Evolutionary conservation across 2,329 filamentous ascomycete species (phyloP).

Genomic region (Colletotrichum magnum): DNA sequence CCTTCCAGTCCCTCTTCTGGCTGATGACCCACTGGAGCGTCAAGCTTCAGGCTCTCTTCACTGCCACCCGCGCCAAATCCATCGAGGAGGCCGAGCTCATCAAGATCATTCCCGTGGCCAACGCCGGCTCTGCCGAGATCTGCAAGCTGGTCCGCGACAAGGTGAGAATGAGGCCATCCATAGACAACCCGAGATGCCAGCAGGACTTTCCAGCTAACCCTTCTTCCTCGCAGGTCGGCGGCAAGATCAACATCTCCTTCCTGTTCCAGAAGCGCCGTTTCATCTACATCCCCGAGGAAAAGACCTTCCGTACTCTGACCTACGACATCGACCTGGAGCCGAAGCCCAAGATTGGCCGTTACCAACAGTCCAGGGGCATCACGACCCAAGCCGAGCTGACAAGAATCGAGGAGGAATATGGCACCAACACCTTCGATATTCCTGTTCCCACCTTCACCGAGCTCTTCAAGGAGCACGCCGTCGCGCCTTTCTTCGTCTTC

Average conservation of each 20-base stretch:
- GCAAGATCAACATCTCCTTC: constrained; percentile 86
- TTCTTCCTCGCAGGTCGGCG: constrained; percentile 68
- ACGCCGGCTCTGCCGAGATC: constrained; percentile 91
- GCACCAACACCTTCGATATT: constrained; percentile 96
- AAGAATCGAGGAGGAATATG: constrained; percentile 91
- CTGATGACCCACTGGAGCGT: constrained; percentile 98
- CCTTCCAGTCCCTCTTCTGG: constrained; percentile 90
- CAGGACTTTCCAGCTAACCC: background rate
- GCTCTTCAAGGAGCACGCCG: constrained; percentile 97
- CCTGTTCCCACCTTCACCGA: constrained; percentile 96
- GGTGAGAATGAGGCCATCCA: constrained; percentile 26
- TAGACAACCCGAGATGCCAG: too few relatives aligned
- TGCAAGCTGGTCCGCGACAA: constrained; percentile 84
- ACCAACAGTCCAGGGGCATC: constrained; percentile 86
- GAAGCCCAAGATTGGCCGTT: constrained; percentile 82
- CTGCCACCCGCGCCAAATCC: constrained; percentile 77
- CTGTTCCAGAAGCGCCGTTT: constrained; percentile 99
- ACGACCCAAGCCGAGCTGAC: constrained; percentile 81
- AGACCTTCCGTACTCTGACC: constrained; percentile 84
- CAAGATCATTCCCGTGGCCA: constrained; percentile 91
- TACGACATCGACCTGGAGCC: constrained; percentile 90
- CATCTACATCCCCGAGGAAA: constrained; percentile 80
- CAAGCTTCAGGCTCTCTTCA: constrained; percentile 86
- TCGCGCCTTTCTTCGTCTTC: constrained; percentile 99
- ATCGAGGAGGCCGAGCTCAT: constrained; percentile 86